Conservation (phyloP, 768 basidiomycete genomes). For the Podaxis mareebaensis region DNA sequence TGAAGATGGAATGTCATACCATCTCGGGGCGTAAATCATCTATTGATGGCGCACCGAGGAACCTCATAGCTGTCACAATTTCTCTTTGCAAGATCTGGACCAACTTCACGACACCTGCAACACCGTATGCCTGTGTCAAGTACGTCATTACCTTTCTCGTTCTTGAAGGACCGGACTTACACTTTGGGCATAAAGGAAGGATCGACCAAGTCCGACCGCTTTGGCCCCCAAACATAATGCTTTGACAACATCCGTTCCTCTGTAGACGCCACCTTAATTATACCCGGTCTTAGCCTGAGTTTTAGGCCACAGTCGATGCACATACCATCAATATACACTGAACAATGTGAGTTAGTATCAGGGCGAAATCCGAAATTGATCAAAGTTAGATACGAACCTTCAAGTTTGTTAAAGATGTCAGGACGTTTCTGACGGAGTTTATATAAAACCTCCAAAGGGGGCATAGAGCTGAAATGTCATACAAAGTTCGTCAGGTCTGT, state of each 20-base stretch:
- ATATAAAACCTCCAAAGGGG: slow-evolving; percentile 78
- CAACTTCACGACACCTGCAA: slow-evolving; percentile 64
- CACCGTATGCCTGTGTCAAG: slow-evolving; percentile 67
- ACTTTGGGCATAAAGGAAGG: slow-evolving; percentile 85
- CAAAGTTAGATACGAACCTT: slow-evolving; percentile 43
- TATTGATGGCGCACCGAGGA: slow-evolving; percentile 68
- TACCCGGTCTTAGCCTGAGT: not conserved
- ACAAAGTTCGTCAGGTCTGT: slow-evolving; percentile 19
- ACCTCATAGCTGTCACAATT: slow-evolving; percentile 73
- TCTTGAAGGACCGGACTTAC: slow-evolving; percentile 38
- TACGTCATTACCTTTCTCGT: not conserved
- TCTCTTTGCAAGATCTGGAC: slow-evolving; percentile 74
- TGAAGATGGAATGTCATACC: slow-evolving; percentile 42
- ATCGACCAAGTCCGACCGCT: slow-evolving; percentile 83
- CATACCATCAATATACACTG: slow-evolving; percentile 85
- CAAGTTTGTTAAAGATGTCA: slow-evolving; percentile 69
- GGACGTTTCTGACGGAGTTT: slow-evolving; percentile 71
- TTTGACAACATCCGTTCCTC: slow-evolving; percentile 71
- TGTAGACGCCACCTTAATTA: slow-evolving; percentile 16
- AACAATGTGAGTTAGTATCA: slow-evolving; percentile 14
- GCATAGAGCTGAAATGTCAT: slow-evolving; percentile 55
- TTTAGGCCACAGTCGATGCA: not conserved
- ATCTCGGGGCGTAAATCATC: slow-evolving; percentile 72
- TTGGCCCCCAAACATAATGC: slow-evolving; percentile 87
- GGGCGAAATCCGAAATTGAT: not conserved